Base-by-base conservation (phyloP, 371 early-diverging fungal genomes). In the Dipsacomyces acuminosporus region DNA sequence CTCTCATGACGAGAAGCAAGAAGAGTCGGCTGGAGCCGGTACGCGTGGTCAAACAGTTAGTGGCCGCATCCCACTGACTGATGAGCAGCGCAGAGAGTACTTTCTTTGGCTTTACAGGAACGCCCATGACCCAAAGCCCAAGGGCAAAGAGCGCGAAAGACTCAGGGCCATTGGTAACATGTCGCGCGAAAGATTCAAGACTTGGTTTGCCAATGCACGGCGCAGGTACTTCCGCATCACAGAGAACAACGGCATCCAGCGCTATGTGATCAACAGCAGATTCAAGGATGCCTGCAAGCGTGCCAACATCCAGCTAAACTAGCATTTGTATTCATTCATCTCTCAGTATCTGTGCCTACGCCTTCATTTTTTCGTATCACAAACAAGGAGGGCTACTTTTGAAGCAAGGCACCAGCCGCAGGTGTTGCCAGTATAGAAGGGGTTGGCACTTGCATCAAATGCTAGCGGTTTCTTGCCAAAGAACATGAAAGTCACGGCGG, bases 161-260 rank as follows among this genome's bases (percentile, higher is more conserved):
- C 64, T 69, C 20, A 53, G 64, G 20, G 5, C 34, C 45, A 52
- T 69, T 18, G 70, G 59, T 25, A 51, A 59, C 50, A 69, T 69
- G 70, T 44, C 53, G 23, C 63, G 56, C 36, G 70, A 54, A 49
- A 41, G 70, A 30, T 69, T 69, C 56, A 69, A 69, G 64, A 69
- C 70, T 9, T 69, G 70, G 70, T 69, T 69, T 26, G 70, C 70
- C 40, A 69, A 69, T 33, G 70, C 70, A 7, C 64, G 70, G 20
- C 70, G 70, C 70, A 54, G 70, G 34, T 69, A 69, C 49, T 69
- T 69, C 22, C 26, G 43, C 15, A 26, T 54, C 19, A 42, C 48
- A 8, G 36, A 46, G 2, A 48, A 23, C 13, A 44, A 62, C 30
- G 69, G 63, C 49, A 54, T 63, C 41, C 64, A 62, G 38, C 42